A percentile compares a stretch with the other conserved stretches of the same genome.
Conservation (phyloP, 208 protist species). For the Crithidia brevicula region DNA sequence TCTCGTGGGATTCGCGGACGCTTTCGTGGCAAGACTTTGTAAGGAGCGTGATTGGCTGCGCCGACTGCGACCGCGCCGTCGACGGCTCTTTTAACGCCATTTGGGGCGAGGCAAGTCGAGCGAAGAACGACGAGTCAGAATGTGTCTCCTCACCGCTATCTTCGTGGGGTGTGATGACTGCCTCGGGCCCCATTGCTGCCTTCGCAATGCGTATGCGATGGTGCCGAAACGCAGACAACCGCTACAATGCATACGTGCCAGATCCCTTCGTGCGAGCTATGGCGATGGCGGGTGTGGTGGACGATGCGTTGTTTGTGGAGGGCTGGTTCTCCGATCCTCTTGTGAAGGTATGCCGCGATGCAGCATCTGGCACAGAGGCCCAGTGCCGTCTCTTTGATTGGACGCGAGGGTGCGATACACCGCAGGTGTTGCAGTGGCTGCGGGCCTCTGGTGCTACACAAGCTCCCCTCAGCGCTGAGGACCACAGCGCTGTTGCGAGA, state of each 20-base stretch:
- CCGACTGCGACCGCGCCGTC: constrained; percentile 41
- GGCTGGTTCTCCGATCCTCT: constrained; percentile 24
- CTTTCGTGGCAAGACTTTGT: constrained; percentile 61
- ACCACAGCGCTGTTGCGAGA: not conserved
- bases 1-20: constrained; percentile 49
- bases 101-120: too few species aligned
- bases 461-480: not conserved
- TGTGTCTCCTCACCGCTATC: constrained; percentile 10
- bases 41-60: constrained; percentile 57
- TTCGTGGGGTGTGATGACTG: constrained; percentile 19
- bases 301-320: not conserved
- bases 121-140: not conserved
- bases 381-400: constrained; percentile 30
- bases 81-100: constrained; percentile 57
- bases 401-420: constrained; percentile 29
- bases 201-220: constrained; percentile 30
- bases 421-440: constrained; percentile 19
- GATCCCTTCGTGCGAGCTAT: constrained; percentile 30
- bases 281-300: constrained; percentile 15
- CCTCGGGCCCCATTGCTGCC: constrained; percentile 28
- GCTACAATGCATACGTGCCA: constrained; percentile 27
- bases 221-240: constrained; percentile 32
- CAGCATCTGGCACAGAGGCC: not conserved
- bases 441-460: not conserved
- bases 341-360: not conserved